phyloP scores from a whole-genome alignment of 805 yeast species.

The Candida silvicultrix region DNA sequence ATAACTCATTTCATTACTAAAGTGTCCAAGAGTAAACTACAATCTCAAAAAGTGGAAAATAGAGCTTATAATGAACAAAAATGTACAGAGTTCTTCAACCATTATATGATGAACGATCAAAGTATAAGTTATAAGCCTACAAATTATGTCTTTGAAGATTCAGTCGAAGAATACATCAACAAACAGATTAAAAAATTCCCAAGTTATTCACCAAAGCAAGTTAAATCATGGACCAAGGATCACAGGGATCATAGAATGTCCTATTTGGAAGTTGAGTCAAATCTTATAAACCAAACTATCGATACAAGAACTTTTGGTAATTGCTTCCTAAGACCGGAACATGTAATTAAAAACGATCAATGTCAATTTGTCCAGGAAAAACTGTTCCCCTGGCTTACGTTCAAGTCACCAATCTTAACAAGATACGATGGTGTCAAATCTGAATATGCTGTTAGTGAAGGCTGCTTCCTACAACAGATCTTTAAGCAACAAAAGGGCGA shows the following conservation, averaged over 20 bases:
- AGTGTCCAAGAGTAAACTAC: background rate
- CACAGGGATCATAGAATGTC: background rate
- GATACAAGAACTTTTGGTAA: conserved; percentile 4
- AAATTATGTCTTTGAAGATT: conserved; percentile 1
- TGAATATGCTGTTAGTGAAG: background rate
- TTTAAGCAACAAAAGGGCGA: conserved; percentile 15
- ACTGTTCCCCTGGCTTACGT: conserved; percentile 9
- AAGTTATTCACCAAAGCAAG: background rate
- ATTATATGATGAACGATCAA: background rate
- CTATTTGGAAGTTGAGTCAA: background rate
- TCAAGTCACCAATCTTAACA: background rate
- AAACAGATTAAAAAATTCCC: background rate
- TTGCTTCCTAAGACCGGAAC: conserved; percentile 1
- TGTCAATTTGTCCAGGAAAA: conserved; percentile 1
- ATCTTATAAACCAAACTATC: conserved; percentile 1
- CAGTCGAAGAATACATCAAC: background rate
- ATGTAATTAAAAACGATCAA: background rate
- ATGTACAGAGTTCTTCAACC: background rate
- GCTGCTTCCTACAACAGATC: conserved; percentile 4
- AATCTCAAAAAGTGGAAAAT: background rate
- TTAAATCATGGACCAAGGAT: background rate
- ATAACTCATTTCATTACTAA: background rate
- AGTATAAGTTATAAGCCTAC: background rate
- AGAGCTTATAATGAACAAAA: background rate
- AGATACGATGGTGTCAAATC: background rate